Evolutionary conservation across 768 basidiomycete genomes (phyloP).

Genomic region (Amanita molliuscula): DNA sequence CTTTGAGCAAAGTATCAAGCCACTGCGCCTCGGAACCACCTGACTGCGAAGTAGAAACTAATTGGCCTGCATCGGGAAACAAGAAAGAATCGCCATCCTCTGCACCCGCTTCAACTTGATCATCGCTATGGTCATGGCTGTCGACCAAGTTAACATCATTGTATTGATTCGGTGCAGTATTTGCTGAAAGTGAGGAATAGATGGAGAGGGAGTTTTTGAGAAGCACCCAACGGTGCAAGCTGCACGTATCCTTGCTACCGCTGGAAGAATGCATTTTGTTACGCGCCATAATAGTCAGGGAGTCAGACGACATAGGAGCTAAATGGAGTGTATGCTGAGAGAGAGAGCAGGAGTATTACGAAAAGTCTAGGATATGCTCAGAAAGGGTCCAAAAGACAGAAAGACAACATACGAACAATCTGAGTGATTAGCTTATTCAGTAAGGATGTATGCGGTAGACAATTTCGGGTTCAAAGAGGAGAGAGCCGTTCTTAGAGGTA

Average conservation of each 20-base stretch:
- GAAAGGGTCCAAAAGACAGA: constrained; percentile 4
- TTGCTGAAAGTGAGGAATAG: constrained; percentile 17
- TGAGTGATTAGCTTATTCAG: constrained; percentile 12
- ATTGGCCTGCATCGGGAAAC: constrained; percentile 67
- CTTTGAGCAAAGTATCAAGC: constrained; percentile 75
- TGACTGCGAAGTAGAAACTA: constrained; percentile 23
- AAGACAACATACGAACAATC: constrained; percentile 12
- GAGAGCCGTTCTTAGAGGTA: constrained; percentile 76
- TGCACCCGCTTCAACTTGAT: constrained; percentile 34
- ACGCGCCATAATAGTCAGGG: constrained; percentile 50
- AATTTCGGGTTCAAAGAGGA: constrained; percentile 80
- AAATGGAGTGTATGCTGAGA: neutral
- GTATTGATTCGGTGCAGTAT: constrained; percentile 15
- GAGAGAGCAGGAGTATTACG: neutral
- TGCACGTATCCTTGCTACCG: constrained; percentile 54
- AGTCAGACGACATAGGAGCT: constrained; percentile 34
- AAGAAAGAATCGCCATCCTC: constrained; percentile 62
- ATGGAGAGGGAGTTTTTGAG: constrained; percentile 75
- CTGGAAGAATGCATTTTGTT: constrained; percentile 62
- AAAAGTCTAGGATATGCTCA: neutral
- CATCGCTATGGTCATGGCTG: constrained; percentile 32
- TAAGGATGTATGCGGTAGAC: constrained; percentile 76
- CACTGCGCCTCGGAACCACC: constrained; percentile 58
- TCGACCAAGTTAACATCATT: constrained; percentile 21
- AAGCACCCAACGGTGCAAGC: constrained; percentile 80